These are phyloP conservation scores for Spiromastix sp. DNA, from an alignment of 2,329 filamentous ascomycete species.

Conservation along the genomic window DNA sequence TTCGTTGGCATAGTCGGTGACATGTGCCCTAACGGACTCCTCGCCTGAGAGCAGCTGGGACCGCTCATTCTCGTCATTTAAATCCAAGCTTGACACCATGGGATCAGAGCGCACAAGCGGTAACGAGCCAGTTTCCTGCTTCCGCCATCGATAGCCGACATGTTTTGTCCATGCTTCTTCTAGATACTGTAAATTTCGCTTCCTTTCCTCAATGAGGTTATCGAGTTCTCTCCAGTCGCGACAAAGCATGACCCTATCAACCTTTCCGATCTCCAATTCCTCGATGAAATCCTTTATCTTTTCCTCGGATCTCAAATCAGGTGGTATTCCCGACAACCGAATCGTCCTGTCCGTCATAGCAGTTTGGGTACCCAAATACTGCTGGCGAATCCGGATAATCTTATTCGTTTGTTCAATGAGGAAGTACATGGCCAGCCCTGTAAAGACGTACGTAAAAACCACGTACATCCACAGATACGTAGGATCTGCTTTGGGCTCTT, in stretches of 20 bases:
- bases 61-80: slow-evolving; percentile 42
- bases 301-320: slow-evolving; percentile 65
- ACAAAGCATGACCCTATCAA: slow-evolving; percentile 79
- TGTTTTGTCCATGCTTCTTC: slow-evolving; percentile 78
- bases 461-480: slow-evolving; percentile 85
- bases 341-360: slow-evolving; percentile 96
- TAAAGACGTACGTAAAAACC: slow-evolving; percentile 91
- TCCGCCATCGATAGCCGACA: slow-evolving; percentile 47
- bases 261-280: slow-evolving; percentile 75
- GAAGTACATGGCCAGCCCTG: slow-evolving; percentile 67
- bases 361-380: slow-evolving; percentile 84
- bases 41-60: slow-evolving; percentile 47
- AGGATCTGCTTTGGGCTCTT: slow-evolving; percentile 24
- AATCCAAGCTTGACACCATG: slow-evolving; percentile 13
- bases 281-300: slow-evolving; percentile 82
- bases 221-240: slow-evolving; percentile 80
- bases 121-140: slow-evolving; percentile 28
- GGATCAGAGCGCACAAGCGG: slow-evolving; percentile 25
- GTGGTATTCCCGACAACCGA: slow-evolving; percentile 76
- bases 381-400: slow-evolving; percentile 76
- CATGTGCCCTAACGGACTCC: slow-evolving; percentile 26
- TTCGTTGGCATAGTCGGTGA: slow-evolving; percentile 34
- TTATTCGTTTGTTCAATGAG: slow-evolving; percentile 73
- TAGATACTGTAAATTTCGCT: slow-evolving; percentile 56
- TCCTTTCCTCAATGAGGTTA: slow-evolving; percentile 57